Evolutionary conservation across 176 grass and related monocot species (phyloP).

Genomic region (Aegilops longissima): DNA sequence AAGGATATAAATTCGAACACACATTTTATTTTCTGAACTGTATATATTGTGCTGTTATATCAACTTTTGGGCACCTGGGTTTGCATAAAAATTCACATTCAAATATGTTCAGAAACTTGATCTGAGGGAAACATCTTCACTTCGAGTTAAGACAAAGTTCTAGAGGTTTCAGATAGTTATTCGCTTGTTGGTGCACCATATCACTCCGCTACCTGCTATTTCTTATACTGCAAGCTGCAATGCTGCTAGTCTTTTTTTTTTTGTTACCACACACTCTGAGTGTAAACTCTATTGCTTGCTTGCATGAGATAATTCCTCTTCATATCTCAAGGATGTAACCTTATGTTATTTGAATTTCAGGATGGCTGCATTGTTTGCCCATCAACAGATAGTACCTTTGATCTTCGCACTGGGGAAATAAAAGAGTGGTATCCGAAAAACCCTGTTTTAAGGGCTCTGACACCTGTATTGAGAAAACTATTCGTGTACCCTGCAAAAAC

Average conservation of each 20-base stretch:
- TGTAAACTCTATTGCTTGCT: not conserved
- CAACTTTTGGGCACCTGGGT: not conserved
- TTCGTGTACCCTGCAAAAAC: slow-evolving; percentile 72
- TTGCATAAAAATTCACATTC: not conserved
- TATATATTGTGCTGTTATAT: not conserved
- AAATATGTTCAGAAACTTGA: not conserved
- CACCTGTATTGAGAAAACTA: slow-evolving; percentile 77
- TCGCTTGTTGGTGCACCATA: not conserved
- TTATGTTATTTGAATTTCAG: slow-evolving; percentile 43
- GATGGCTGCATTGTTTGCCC: slow-evolving; percentile 95
- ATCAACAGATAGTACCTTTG: slow-evolving; percentile 92
- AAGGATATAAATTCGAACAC: not conserved
- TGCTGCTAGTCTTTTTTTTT: not conserved
- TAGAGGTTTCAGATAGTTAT: not conserved
- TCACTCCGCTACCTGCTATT: not conserved
- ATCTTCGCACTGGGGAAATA: slow-evolving; percentile 81
- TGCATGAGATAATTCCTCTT: not conserved
- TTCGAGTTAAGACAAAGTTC: not conserved
- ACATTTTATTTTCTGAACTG: not conserved
- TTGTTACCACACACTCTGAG: not conserved
- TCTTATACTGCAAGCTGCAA: not conserved
- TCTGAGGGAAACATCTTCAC: not conserved
- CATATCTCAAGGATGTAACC: not conserved
- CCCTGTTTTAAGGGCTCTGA: slow-evolving; percentile 84
- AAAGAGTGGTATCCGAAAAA: slow-evolving; percentile 99